Conservation (phyloP, 2,329 filamentous ascomycete genomes). For the Purpureocillium lavendulum region DNA sequence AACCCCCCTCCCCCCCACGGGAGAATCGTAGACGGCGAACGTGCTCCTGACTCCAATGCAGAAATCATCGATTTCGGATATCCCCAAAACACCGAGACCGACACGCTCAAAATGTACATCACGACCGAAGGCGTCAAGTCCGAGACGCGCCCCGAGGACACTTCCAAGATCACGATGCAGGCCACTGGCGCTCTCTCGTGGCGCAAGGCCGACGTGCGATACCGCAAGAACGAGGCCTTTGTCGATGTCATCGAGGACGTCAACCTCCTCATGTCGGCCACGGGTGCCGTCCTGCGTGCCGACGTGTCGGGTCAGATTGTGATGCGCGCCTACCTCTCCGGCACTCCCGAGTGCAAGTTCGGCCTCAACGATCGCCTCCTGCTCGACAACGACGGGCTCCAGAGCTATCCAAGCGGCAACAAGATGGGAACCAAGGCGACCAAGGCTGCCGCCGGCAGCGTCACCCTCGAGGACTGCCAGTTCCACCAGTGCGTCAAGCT, state of each 20-base stretch:
- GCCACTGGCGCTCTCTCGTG: slow-evolving; percentile 94
- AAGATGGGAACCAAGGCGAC: slow-evolving; percentile 78
- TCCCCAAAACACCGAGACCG: slow-evolving; percentile 96
- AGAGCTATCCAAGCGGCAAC: slow-evolving; percentile 64
- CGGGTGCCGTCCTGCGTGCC: slow-evolving; percentile 85
- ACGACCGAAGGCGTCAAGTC: slow-evolving; percentile 98
- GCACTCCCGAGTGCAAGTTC: slow-evolving; percentile 98
- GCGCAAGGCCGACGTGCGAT: slow-evolving; percentile 95
- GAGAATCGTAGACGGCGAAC: neutral
- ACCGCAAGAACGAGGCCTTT: slow-evolving; percentile 98
- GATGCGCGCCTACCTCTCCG: slow-evolving; percentile 95
- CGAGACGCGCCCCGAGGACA: slow-evolving; percentile 77
- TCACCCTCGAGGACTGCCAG: slow-evolving; percentile 94
- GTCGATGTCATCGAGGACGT: slow-evolving; percentile 99
- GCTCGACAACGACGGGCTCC: slow-evolving; percentile 67
- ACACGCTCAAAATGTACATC: slow-evolving; percentile 99
- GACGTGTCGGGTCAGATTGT: slow-evolving; percentile 97
- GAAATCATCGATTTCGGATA: slow-evolving; percentile 99
- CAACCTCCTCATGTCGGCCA: slow-evolving; percentile 97
- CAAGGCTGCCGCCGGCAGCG: slow-evolving; percentile 88
- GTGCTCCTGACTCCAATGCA: slow-evolving; percentile 21
- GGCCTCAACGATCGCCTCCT: slow-evolving; percentile 92
- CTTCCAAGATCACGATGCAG: slow-evolving; percentile 98
- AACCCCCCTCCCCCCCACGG: neutral
- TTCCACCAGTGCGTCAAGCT: slow-evolving; percentile 99